Conservation (phyloP, 805 yeast genomes). For the Saccharomycopsis malanga region DNA sequence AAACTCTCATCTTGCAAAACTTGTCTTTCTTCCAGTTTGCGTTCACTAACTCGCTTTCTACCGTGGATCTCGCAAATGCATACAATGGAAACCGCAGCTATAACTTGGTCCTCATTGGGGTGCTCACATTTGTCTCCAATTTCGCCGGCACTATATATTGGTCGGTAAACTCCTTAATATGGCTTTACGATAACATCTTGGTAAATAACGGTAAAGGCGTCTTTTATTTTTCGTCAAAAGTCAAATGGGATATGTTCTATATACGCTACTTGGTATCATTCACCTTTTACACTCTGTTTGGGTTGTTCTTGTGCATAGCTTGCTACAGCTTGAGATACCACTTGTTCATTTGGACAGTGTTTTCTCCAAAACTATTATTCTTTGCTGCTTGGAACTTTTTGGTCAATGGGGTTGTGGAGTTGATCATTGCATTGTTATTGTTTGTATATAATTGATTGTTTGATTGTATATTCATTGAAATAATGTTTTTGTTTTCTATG, state of each 20-base stretch:
- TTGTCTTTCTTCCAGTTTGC: slow-evolving; percentile 82
- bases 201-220: slow-evolving; percentile 21
- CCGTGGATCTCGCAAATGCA: slow-evolving; percentile 84
- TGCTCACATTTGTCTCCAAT: slow-evolving; percentile 74
- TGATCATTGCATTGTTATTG: slow-evolving; percentile 1
- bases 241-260: slow-evolving; percentile 33
- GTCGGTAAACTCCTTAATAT: slow-evolving; percentile 39
- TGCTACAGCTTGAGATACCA: slow-evolving; percentile 76
- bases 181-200: slow-evolving; percentile 27
- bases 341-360: slow-evolving; percentile 94
- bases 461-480: too few relatives aligned
- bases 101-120: slow-evolving; percentile 62
- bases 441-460: neutral
- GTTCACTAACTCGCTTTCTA: slow-evolving; percentile 85
- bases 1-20: slow-evolving; percentile 56
- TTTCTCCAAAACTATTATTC: slow-evolving; percentile 85
- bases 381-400: slow-evolving; percentile 58
- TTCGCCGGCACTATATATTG: slow-evolving; percentile 83
- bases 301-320: slow-evolving; percentile 53
- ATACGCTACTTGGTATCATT: slow-evolving; percentile 34
- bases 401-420: slow-evolving; percentile 14
- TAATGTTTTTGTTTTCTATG: too few relatives aligned
- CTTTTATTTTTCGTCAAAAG: slow-evolving; percentile 18
- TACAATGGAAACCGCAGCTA: slow-evolving; percentile 81
- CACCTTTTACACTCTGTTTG: slow-evolving; percentile 53